These are phyloP conservation scores for Wickerhamomyces queroliae DNA, from an alignment of 805 yeast species.

Conservation along the genomic window DNA sequence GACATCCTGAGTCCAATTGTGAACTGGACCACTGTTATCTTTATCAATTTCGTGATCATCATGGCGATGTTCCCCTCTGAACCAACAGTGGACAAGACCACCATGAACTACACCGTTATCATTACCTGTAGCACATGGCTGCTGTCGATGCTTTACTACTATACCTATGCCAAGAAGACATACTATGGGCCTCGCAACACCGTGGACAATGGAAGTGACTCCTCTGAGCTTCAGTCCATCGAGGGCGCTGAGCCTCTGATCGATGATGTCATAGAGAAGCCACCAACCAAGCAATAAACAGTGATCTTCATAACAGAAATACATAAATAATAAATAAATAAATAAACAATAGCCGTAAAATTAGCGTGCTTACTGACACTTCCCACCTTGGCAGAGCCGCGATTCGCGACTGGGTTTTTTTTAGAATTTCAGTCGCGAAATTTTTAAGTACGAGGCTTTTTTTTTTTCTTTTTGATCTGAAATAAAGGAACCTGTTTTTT, in stretches of 20 bases:
- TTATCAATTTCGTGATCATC: conserved; percentile 45
- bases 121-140: conserved; percentile 59
- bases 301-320: too few relatives aligned
- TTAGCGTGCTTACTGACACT: too few relatives aligned
- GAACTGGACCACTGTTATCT: conserved; percentile 40
- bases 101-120: conserved; percentile 69
- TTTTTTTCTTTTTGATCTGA: too few relatives aligned
- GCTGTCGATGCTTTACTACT: conserved; percentile 46
- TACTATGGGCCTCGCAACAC: conserved; percentile 47
- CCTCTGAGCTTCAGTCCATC: background rate
- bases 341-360: too few relatives aligned
- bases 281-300: too few relatives aligned
- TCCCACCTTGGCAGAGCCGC: too few relatives aligned
- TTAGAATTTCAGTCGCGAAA: too few relatives aligned
- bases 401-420: too few relatives aligned
- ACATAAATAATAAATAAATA: too few relatives aligned
- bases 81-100: conserved; percentile 27
- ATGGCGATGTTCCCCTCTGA: conserved; percentile 56
- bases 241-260: background rate
- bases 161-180: conserved; percentile 43
- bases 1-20: conserved; percentile 33
- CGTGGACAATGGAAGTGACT: background rate
- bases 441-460: too few relatives aligned
- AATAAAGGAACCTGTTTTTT: too few relatives aligned
- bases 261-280: background rate